These are phyloP conservation scores for Aspergillus sp. DNA, from an alignment of 2,329 filamentous ascomycete species.

Conservation along the genomic window DNA sequence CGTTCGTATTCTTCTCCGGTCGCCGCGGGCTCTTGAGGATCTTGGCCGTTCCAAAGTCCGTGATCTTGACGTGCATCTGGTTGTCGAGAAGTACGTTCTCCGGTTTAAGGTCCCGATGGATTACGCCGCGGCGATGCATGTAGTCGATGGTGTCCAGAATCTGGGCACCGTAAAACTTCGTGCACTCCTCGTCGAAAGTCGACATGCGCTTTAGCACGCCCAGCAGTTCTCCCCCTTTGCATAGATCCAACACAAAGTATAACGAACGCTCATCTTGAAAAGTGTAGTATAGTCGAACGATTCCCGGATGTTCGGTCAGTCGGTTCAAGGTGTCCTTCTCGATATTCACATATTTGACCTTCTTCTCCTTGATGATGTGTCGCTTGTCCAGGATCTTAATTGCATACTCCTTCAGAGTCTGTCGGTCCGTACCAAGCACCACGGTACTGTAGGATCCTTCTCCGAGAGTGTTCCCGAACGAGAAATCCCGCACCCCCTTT, in stretches of 20 bases:
- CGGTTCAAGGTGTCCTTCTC: conserved; percentile 98
- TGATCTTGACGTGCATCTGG: conserved; percentile 98
- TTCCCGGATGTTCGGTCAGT: conserved; percentile 91
- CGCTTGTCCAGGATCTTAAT: conserved; percentile 98
- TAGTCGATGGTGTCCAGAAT: conserved; percentile 96
- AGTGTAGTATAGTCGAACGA: conserved; percentile 95
- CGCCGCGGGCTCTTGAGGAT: conserved; percentile 62
- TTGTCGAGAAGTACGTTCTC: conserved; percentile 95
- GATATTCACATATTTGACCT: conserved; percentile 99
- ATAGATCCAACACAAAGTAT: conserved; percentile 95
- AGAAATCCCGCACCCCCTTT: conserved; percentile 96
- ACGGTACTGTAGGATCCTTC: conserved; percentile 99
- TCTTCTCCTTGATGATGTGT: conserved; percentile 99
- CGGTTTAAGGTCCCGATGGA: conserved; percentile 93
- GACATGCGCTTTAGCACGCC: conserved; percentile 91
- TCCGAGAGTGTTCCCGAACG: conserved; percentile 84
- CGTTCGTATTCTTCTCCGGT: conserved; percentile 47
- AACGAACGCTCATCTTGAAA: conserved; percentile 96
- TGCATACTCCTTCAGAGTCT: conserved; percentile 92
- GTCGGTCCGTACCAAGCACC: conserved; percentile 85
- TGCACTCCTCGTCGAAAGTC: conserved; percentile 93
- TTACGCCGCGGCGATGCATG: conserved; percentile 95
- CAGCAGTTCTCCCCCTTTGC: conserved; percentile 85
- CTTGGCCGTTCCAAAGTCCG: conserved; percentile 98
- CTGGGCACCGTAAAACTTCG: conserved; percentile 89